Evolutionary conservation across 441 rosid species (phyloP), one percentile per base, ranked within the genome.

Genomic region (Croton setiger): DNA sequence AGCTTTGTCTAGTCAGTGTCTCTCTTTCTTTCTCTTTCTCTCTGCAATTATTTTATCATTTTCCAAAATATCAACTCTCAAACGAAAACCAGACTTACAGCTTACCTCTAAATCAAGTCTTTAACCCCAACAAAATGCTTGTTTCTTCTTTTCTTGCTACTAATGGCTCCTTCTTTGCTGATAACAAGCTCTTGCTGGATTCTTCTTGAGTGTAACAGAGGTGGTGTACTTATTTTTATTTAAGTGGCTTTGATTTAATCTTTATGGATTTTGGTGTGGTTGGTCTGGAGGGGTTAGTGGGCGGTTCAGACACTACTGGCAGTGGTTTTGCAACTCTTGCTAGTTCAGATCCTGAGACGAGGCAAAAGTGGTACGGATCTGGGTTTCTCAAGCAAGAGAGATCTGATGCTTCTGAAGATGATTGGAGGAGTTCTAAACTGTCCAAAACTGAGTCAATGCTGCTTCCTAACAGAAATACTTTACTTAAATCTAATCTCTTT

Each of bases 381-480:
- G 90, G 87, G 72, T 80, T 80, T 23, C 78, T 84, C 75, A 88
- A 78, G 83, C 93, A 81, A 60, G 87, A 79, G 66, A 83, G 85
- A 74, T 68, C 87, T 43, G 68, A 52, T 45, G 36, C 47, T 17
- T 60, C 27, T 37, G 85, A 80, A 52, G 88, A 84, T 69, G 87
- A 82, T 60, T 83, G 88, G 88, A 82, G 89, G 44, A 72, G 76
- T 71, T 80, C 84, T 4, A 88, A 88, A 72, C 74, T 83, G 60
- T 74, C 84, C 67, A 90, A 81, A 77, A 81, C 83, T 45, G 83
- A 77, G 71, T 74, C 82, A 76, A 72, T 79, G 80, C 65, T 76
- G 74, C 72, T 74, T 54, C 74, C 78, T 47, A 79, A 81, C 45
- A 79, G 83, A 41, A 75, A 49, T 63, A 55, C 74, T 64, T 72